These are phyloP conservation scores for Pelargonium cotyledonis DNA, from an alignment of 441 rosid species.

Conservation along the genomic window DNA sequence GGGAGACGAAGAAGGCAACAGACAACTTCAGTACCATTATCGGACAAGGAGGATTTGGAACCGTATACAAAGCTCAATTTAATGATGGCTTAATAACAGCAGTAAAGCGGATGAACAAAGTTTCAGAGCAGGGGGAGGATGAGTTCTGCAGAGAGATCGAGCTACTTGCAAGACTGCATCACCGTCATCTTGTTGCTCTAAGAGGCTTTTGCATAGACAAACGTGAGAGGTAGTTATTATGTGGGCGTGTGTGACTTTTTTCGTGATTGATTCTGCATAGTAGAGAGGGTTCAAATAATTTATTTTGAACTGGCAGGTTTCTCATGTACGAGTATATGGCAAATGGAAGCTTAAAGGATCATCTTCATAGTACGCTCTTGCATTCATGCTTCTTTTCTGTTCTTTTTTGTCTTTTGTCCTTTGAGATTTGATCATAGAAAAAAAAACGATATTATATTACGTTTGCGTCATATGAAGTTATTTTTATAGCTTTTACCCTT, in stretches of 20 bases:
- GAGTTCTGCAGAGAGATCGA: slow-evolving; percentile 88
- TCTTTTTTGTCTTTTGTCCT: background rate
- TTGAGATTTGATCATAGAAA: background rate
- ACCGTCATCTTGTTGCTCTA: slow-evolving; percentile 86
- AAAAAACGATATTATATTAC: background rate
- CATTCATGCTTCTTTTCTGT: slow-evolving; percentile 9
- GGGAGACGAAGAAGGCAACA: slow-evolving; percentile 70
- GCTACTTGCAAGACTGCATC: slow-evolving; percentile 90
- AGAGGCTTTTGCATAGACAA: slow-evolving; percentile 81
- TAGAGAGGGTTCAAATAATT: background rate
- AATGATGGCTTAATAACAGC: slow-evolving; percentile 59
- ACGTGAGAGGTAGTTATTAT: slow-evolving; percentile 54
- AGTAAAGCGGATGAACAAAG: slow-evolving; percentile 71
- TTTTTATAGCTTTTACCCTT: background rate
- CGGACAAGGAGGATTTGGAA: slow-evolving; percentile 92
- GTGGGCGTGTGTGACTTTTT: background rate
- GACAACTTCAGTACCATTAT: slow-evolving; percentile 50
- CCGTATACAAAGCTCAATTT: slow-evolving; percentile 74
- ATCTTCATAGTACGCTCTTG: slow-evolving; percentile 68
- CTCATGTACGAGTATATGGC: slow-evolving; percentile 85
- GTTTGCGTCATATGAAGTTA: slow-evolving; percentile 10
- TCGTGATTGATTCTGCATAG: background rate
- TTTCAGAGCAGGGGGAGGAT: slow-evolving; percentile 63
- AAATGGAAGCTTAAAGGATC: slow-evolving; percentile 88
- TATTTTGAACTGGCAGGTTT: slow-evolving; percentile 45